Percentiles rank a stretch among this genome's conserved stretches.
Conservation (phyloP, 495 filamentous ascomycete genomes). For the Jackrogersella minutella region DNA sequence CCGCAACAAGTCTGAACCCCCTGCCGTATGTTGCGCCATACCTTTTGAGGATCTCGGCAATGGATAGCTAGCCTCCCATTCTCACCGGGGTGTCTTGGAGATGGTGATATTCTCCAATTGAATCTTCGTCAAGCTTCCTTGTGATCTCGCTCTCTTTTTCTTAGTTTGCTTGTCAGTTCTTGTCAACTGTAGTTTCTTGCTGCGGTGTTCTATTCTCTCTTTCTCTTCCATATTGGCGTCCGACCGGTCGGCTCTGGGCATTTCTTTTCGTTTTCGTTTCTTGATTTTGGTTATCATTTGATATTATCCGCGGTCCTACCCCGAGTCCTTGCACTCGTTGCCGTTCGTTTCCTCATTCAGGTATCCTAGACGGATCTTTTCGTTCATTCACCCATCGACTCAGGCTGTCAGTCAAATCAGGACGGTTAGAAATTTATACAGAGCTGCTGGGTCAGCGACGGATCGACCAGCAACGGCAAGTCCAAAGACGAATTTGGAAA, state of each 20-base stretch:
- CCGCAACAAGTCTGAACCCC: slow-evolving; percentile 29
- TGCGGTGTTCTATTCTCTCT: slow-evolving; percentile 18
- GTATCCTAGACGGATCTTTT: slow-evolving; percentile 32
- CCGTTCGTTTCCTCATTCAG: slow-evolving; percentile 21
- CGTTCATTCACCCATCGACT: not conserved
- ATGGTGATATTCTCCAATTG: slow-evolving; percentile 34
- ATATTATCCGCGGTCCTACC: slow-evolving; percentile 10
- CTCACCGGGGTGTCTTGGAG: slow-evolving; percentile 10
- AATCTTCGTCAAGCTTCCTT: slow-evolving; percentile 30
- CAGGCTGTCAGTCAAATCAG: not conserved
- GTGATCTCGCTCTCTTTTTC: slow-evolving; percentile 26
- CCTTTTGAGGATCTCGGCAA: slow-evolving; percentile 31
- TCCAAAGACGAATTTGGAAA: not conserved
- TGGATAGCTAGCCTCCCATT: slow-evolving; percentile 9
- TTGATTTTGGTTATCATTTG: slow-evolving; percentile 16
- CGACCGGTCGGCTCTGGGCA: slow-evolving; percentile 33
- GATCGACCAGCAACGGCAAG: not conserved
- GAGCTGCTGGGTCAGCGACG: slow-evolving; percentile 22
- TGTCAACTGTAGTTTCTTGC: slow-evolving; percentile 20
- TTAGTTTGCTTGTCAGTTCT: slow-evolving; percentile 29
- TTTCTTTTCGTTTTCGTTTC: slow-evolving; percentile 1
- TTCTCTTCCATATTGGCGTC: slow-evolving; percentile 13
- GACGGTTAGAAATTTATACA: not conserved
- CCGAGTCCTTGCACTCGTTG: slow-evolving; percentile 17
- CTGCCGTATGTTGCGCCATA: slow-evolving; percentile 34